Evolutionary conservation across 176 grass and related monocot genomes (phyloP).

Genomic region (Cenchrus americanus): DNA sequence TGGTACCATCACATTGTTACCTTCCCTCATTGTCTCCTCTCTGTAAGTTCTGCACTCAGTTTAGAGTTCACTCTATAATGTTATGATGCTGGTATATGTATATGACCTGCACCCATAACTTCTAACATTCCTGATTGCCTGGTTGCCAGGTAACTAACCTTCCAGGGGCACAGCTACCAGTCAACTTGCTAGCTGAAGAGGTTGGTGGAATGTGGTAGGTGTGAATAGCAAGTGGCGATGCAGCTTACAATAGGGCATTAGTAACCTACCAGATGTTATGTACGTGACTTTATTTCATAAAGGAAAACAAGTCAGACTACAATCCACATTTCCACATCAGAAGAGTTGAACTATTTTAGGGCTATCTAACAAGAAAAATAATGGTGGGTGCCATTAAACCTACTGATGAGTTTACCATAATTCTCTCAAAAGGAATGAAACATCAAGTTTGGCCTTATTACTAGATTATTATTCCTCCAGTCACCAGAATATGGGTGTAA

Average conservation of each 20-base stretch:
- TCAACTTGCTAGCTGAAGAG: constrained; percentile 33
- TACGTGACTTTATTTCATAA: background rate
- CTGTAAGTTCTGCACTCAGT: constrained; percentile 4
- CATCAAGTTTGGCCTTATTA: no score
- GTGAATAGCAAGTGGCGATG: background rate
- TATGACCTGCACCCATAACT: background rate
- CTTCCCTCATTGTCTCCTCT: constrained; percentile 55
- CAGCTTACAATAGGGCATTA: background rate
- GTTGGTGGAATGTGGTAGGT: constrained; percentile 22
- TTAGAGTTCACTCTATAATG: constrained; percentile 33
- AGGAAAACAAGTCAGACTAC: background rate
- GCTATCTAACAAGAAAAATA: background rate
- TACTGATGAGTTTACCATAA: background rate
- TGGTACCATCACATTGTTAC: background rate
- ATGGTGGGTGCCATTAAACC: background rate
- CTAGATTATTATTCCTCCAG: background rate
- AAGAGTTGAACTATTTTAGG: background rate
- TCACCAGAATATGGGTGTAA: background rate
- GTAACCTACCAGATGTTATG: background rate
- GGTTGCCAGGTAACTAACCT: constrained; percentile 35
- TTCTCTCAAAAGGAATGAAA: background rate
- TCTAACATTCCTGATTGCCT: background rate
- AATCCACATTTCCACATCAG: background rate
- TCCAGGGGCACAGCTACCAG: constrained; percentile 39
- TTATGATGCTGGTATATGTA: constrained; percentile 21